Conservation (phyloP, 352 stramenopile species). For the Plasmopara halstedii region DNA sequence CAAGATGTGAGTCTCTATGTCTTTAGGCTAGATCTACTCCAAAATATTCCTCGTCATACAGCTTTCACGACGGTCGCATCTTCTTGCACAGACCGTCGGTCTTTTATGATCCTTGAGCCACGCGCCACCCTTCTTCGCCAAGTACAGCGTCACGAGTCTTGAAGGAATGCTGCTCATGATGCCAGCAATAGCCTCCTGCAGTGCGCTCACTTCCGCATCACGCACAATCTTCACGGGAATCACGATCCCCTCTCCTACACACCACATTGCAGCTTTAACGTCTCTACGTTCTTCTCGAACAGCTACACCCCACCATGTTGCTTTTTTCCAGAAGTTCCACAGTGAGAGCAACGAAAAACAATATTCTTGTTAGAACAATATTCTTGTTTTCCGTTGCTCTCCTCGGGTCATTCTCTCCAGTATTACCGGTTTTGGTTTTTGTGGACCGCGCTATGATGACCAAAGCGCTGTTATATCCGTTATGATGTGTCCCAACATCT, state of each 20-base stretch:
- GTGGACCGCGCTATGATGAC: no score
- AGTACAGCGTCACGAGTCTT: background rate
- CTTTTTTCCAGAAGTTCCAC: no score
- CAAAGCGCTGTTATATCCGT: no score
- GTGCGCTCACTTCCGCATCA: background rate
- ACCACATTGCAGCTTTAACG: background rate
- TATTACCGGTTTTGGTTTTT: no score
- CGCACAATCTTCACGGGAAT: background rate
- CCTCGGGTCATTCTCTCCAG: no score
- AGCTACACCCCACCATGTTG: no score
- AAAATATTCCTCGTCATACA: background rate
- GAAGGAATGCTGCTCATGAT: background rate
- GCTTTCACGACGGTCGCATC: background rate
- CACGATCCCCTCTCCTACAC: background rate
- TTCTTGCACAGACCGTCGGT: background rate
- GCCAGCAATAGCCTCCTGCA: background rate
- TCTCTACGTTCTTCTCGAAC: no score
- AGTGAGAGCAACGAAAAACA: no score
- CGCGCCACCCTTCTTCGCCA: background rate
- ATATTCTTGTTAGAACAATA: no score
- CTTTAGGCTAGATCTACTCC: background rate
- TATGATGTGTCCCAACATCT: no score
- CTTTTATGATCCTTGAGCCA: background rate
- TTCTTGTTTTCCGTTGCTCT: no score
- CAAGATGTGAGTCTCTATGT: background rate